Conservation (phyloP, 2,329 filamentous ascomycete genomes). For the Chalaropsis ovoidea region DNA sequence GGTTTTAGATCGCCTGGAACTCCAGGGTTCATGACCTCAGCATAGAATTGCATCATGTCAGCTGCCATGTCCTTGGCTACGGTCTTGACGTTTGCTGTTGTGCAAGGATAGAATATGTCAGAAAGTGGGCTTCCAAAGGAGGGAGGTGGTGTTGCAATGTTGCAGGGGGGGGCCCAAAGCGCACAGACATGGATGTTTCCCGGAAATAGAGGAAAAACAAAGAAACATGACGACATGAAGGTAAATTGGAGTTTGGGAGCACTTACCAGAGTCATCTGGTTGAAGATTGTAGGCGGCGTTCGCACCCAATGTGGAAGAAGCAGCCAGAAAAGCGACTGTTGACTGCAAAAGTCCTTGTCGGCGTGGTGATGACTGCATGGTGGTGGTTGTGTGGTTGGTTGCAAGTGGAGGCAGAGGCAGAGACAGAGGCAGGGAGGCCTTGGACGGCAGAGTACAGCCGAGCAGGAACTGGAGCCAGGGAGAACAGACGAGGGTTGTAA, state of each 20-base stretch:
- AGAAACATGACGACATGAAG: not conserved
- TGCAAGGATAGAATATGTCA: constrained; percentile 6
- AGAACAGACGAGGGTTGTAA: not conserved
- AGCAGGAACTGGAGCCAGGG: not conserved
- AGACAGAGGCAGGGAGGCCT: not conserved
- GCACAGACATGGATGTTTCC: constrained; percentile 3
- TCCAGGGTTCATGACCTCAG: constrained; percentile 24
- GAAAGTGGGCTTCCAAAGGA: not conserved
- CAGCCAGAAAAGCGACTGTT: constrained; percentile 29
- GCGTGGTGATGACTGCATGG: constrained; percentile 15
- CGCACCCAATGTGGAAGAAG: constrained; percentile 28
- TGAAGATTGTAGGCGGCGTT: constrained; percentile 33
- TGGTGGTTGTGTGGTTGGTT: not conserved
- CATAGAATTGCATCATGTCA: constrained; percentile 39
- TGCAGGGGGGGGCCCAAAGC: not conserved
- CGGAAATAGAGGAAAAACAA: not conserved
- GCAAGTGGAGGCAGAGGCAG: not conserved
- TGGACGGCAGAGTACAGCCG: not conserved
- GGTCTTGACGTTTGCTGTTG: constrained; percentile 41
- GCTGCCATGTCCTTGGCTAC: constrained; percentile 43
- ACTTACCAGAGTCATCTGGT: constrained; percentile 28
- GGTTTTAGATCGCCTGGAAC: constrained; percentile 31
- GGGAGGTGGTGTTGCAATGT: constrained; percentile 3
- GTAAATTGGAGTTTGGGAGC: not conserved
- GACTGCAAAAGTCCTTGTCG: constrained; percentile 23